phyloP scores from a whole-genome alignment of 495 filamentous ascomycete genomes.

The Hypomontagnella monticulosa region DNA sequence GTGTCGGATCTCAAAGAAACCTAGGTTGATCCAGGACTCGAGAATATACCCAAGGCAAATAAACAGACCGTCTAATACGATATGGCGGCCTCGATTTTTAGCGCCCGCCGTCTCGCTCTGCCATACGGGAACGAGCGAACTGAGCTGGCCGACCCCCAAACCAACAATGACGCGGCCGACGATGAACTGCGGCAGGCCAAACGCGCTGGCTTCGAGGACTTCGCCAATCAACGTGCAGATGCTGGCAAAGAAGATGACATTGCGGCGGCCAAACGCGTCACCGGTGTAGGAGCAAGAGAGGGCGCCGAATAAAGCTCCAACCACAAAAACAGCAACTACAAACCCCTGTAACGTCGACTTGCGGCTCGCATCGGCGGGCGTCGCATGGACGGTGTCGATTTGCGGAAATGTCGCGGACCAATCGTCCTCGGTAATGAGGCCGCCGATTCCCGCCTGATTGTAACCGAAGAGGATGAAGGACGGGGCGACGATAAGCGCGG shows the following conservation, averaged over 20 bases:
- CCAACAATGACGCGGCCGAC: conserved; percentile 61
- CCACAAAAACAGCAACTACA: conserved; percentile 41
- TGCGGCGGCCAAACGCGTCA: conserved; percentile 60
- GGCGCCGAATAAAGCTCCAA: conserved; percentile 61
- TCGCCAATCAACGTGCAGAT: conserved; percentile 43
- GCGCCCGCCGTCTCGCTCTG: conserved; percentile 59
- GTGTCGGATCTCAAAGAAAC: conserved; percentile 45
- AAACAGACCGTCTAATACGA: conserved; percentile 59
- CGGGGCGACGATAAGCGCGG: conserved; percentile 48
- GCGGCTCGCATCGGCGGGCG: conserved; percentile 46
- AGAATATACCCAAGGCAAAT: conserved; percentile 58
- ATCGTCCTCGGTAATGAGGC: conserved; percentile 51
- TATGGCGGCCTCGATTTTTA: conserved; percentile 55
- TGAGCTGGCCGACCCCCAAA: conserved; percentile 60
- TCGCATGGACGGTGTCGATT: conserved; percentile 62
- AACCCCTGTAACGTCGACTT: conserved; percentile 56
- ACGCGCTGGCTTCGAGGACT: conserved; percentile 44
- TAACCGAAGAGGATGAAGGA: conserved; percentile 64
- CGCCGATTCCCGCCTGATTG: conserved; percentile 60
- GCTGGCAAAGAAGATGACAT: conserved; percentile 55
- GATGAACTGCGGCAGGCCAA: conserved; percentile 57
- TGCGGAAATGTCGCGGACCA: conserved; percentile 60
- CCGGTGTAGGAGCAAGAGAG: conserved; percentile 60
- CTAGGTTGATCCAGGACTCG: conserved; percentile 55
- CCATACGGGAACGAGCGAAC: conserved; percentile 63